Conservation (phyloP, 2,329 filamentous ascomycete species). For the Ophiocordyceps camponoti-saundersi region DNA sequence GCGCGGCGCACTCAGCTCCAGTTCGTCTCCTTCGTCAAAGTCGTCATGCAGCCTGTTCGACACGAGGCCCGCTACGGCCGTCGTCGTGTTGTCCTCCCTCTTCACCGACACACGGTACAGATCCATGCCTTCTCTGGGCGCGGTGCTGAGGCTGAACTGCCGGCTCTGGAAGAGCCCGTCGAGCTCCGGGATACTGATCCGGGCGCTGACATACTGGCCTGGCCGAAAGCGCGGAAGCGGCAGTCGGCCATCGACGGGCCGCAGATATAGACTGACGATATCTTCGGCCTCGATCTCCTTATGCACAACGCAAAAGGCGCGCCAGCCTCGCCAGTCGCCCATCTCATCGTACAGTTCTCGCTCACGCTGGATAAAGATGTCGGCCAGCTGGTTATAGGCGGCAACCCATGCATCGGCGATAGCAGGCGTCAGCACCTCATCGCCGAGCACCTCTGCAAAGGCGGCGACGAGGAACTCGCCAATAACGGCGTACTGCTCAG, state of each 20-base stretch:
- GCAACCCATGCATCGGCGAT: slow-evolving; percentile 54
- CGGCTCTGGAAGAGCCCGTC: slow-evolving; percentile 46
- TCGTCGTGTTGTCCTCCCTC: slow-evolving; percentile 28
- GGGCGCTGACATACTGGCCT: slow-evolving; percentile 58
- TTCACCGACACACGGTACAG: slow-evolving; percentile 65
- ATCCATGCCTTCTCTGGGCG: slow-evolving; percentile 24
- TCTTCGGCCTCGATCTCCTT: slow-evolving; percentile 43
- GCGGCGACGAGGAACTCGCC: slow-evolving; percentile 51
- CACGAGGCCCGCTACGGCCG: slow-evolving; percentile 24
- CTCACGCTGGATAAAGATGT: slow-evolving; percentile 53
- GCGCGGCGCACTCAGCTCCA: slow-evolving; percentile 37
- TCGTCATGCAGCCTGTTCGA: slow-evolving; percentile 34
- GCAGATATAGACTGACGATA: slow-evolving; percentile 55
- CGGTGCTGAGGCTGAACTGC: slow-evolving; percentile 60
- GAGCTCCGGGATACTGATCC: slow-evolving; percentile 41
- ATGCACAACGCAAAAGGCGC: slow-evolving; percentile 35
- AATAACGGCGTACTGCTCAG: slow-evolving; percentile 56
- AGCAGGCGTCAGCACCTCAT: slow-evolving; percentile 43
- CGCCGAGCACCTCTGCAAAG: slow-evolving; percentile 50
- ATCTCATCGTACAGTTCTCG: slow-evolving; percentile 37
- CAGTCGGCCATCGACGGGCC: slow-evolving; percentile 34
- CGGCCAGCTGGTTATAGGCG: slow-evolving; percentile 55
- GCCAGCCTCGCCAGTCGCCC: slow-evolving; percentile 28
- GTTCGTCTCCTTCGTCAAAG: slow-evolving; percentile 30
- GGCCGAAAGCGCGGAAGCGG: slow-evolving; percentile 44